Base-by-base conservation (phyloP, 2,329 filamentous ascomycete species). In the Fusarium newnesense region DNA sequence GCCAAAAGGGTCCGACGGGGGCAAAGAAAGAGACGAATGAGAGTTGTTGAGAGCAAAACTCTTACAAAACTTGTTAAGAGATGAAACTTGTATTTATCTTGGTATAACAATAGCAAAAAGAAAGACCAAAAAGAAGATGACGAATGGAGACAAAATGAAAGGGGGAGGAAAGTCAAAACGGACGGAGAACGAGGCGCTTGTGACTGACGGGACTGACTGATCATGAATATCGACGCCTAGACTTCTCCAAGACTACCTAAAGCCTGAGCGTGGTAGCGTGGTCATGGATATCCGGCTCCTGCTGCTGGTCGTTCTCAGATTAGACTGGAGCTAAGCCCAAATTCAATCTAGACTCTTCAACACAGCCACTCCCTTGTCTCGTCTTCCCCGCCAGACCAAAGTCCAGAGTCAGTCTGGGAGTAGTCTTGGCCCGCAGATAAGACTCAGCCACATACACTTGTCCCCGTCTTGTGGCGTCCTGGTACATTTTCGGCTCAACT, bases 131-230 rank as follows among this genome's bases (percentile, higher is more conserved):
- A 59, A 60, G 30, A 57, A 53, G 54, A 59, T 60, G 52, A 44
- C 56, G 46, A 46, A 46, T 28, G 30, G 26, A 56, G n/a, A 56
- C 19, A 36, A 43, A 56, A 32, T 24, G 28, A 52, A 61, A 44
- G 46, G 47, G 47, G 49, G 47, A 36, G 43, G 36, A 49, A 60
- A 61, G 46, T 59, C 40, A 59, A 67, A 47, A 56, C 40, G 36
- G 32, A 59, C 40, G 36, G 32, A 59, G 34, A 52, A 60, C 28
- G 68, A 47, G 52, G 69, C 68, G 63, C 69, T 72, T 72, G 67
- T 73, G 70, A 74, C 70, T 52, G 68, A 70, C 16, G 67, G 70
- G 66, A 74, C 67, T 47, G 68, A 66, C 30, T 43, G 59, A 69
- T 69, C 65, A 69, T 64, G 59, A 69, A 69, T 64, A 47, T 16